phyloP scores from a whole-genome alignment of 768 basidiomycete species.

The Sarcodon sp. region DNA sequence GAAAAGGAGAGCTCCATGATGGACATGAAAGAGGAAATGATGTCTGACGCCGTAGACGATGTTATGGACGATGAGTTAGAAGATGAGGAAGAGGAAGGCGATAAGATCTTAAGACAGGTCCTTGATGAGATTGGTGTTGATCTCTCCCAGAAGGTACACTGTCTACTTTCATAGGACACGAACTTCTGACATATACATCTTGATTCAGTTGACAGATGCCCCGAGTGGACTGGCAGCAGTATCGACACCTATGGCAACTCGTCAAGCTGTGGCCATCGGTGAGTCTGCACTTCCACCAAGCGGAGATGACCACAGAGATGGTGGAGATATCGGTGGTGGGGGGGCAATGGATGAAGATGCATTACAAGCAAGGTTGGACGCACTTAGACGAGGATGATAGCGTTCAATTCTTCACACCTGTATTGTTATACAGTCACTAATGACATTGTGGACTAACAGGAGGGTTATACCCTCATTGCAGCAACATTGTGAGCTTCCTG shows the following conservation, averaged over 20 bases:
- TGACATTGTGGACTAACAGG: not conserved
- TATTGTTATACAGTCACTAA: not conserved
- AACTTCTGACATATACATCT: not conserved
- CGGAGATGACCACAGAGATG: constrained; percentile 24
- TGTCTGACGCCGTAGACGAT: constrained; percentile 97
- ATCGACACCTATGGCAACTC: constrained; percentile 46
- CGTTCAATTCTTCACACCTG: not conserved
- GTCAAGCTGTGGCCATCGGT: constrained; percentile 80
- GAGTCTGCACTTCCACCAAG: constrained; percentile 36
- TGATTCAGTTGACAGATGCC: constrained; percentile 63
- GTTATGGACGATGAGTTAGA: constrained; percentile 83
- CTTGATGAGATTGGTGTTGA: constrained; percentile 94
- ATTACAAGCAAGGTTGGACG: constrained; percentile 87
- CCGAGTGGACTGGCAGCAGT: constrained; percentile 58
- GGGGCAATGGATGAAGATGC: constrained; percentile 75
- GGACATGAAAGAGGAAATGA: constrained; percentile 99
- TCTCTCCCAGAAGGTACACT: constrained; percentile 68
- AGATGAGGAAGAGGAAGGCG: constrained; percentile 93
- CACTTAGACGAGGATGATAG: constrained; percentile 57
- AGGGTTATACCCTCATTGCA: constrained; percentile 30
- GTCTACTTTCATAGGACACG: constrained; percentile 5
- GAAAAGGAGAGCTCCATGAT: constrained; percentile 95
- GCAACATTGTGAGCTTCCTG: constrained; percentile 67
- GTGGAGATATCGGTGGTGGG: constrained; percentile 21
- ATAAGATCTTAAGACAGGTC: constrained; percentile 91